A percentile compares a stretch with the other conserved stretches of the same genome.
Evolutionary conservation across 306 rosid genomes (phyloP).

Genomic region (apple (Malus domestica)): DNA sequence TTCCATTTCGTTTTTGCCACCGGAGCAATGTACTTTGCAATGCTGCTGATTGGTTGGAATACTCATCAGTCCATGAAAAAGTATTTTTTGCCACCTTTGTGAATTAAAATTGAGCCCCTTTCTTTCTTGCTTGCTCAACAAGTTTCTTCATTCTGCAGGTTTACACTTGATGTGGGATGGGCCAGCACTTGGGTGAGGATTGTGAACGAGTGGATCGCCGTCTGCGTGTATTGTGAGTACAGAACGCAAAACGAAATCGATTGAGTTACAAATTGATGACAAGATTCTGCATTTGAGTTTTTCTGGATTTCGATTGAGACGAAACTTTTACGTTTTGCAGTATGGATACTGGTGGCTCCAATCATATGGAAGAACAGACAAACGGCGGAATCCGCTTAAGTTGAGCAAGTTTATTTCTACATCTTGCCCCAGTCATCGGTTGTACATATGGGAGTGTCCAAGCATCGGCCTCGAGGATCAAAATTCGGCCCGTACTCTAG

Average conservation of each 20-base stretch:
- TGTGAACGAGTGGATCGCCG: conserved; percentile 94
- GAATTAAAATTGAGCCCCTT: neutral
- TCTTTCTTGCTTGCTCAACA: neutral
- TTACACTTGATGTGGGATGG: conserved; percentile 98
- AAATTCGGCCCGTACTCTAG: conserved; percentile 1
- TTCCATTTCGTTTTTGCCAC: conserved; percentile 95
- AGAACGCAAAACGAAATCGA: neutral
- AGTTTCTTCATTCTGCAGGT: conserved; percentile 36
- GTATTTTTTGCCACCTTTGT: conserved; percentile 24
- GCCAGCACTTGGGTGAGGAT: conserved; percentile 95
- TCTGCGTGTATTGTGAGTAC: conserved; percentile 78
- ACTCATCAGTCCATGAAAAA: conserved; percentile 66
- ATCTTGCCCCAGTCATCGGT: conserved; percentile 2
- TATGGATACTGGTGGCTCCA: conserved; percentile 88
- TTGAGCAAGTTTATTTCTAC: neutral
- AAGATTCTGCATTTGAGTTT: neutral
- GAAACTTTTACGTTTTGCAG: conserved; percentile 34
- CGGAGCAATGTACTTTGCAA: conserved; percentile 98
- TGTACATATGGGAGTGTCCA: conserved; percentile 17
- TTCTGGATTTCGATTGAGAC: neutral
- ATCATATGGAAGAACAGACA: conserved; percentile 59
- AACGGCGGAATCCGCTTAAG: conserved; percentile 32
- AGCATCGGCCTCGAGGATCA: conserved; percentile 6
- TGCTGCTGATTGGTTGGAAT: conserved; percentile 91
- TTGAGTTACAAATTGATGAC: neutral